A percentile compares a stretch with the other conserved stretches of the same genome.
Evolutionary conservation across 108 stramenopile species (phyloP).

Genomic region (Nannochloropsis oceanica): DNA sequence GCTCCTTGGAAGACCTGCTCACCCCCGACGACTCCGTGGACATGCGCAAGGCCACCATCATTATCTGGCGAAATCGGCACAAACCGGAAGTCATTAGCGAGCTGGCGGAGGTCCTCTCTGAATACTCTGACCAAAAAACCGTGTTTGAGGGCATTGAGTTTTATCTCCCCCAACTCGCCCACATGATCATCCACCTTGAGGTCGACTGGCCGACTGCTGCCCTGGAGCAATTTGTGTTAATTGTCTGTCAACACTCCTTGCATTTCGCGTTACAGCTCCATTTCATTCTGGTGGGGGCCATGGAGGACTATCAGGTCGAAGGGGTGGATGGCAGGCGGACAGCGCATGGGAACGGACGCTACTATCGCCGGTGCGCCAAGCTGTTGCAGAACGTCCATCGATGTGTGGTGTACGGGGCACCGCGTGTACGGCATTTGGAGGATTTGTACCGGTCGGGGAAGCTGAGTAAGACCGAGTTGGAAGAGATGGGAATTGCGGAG

Average conservation of each 20-base stretch:
- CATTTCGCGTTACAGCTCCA: conserved; percentile 93
- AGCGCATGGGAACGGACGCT: conserved; percentile 62
- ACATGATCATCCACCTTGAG: conserved; percentile 98
- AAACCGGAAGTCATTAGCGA: conserved; percentile 73
- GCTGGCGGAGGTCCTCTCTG: conserved; percentile 68
- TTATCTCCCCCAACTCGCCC: conserved; percentile 95
- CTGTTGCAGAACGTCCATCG: conserved; percentile 79
- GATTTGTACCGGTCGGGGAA: conserved; percentile 75
- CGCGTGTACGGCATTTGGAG: conserved; percentile 55
- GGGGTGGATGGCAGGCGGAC: conserved; percentile 61
- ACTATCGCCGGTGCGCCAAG: conserved; percentile 79
- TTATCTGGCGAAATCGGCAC: conserved; percentile 84
- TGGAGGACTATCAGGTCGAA: conserved; percentile 96
- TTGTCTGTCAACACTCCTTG: conserved; percentile 85
- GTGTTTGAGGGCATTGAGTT: conserved; percentile 97
- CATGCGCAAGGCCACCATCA: conserved; percentile 88
- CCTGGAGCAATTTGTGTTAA: conserved; percentile 81
- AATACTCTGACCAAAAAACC: conserved; percentile 77
- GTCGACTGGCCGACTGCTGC: conserved; percentile 78
- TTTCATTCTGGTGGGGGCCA: conserved; percentile 88
- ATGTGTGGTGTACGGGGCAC: conserved; percentile 71
- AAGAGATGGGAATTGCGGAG: conserved; percentile 70
- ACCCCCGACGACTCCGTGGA: conserved; percentile 37
- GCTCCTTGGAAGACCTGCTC: not conserved
- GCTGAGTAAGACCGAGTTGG: conserved; percentile 60